phyloP scores from a whole-genome alignment of 495 filamentous ascomycete species.

The Physcia stellaris region DNA sequence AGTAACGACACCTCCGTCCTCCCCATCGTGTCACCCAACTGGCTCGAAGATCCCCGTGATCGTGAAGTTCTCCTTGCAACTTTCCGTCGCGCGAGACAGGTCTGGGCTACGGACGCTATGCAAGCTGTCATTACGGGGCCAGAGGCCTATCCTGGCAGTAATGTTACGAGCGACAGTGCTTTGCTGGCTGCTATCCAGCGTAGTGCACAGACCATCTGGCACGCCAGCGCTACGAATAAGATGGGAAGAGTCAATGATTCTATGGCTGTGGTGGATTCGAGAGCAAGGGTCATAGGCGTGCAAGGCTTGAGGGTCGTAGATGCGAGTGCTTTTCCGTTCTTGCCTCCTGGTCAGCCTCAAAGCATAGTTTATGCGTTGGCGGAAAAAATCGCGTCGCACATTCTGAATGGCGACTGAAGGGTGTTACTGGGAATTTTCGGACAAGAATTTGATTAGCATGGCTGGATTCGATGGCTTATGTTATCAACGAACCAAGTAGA shows the following conservation, averaged over 20 bases:
- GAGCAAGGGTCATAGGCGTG: constrained; percentile 37
- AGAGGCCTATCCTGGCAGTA: constrained; percentile 35
- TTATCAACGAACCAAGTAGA: too few species aligned
- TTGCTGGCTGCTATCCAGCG: constrained; percentile 33
- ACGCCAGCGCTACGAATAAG: constrained; percentile 32
- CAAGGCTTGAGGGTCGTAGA: constrained; percentile 45
- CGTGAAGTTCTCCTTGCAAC: background rate
- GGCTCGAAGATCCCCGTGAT: constrained; percentile 22
- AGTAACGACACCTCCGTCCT: constrained; percentile 25
- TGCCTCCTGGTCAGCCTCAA: constrained; percentile 34
- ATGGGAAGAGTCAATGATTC: constrained; percentile 37
- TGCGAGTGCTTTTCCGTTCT: constrained; percentile 40
- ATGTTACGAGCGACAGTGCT: constrained; percentile 34
- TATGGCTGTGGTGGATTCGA: constrained; percentile 43
- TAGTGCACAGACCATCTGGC: constrained; percentile 31
- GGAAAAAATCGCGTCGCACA: constrained; percentile 9
- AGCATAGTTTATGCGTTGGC: constrained; percentile 11
- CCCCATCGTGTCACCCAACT: constrained; percentile 42
- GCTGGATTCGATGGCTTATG: too few species aligned
- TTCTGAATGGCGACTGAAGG: too few species aligned
- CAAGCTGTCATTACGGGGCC: constrained; percentile 26
- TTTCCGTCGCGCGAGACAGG: constrained; percentile 20
- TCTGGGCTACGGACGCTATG: constrained; percentile 28
- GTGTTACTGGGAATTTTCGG: too few species aligned
- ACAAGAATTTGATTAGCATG: too few species aligned